These are phyloP conservation scores for Phialophora macrospora DNA, from an alignment of 2,329 filamentous ascomycete genomes.

Conservation along the genomic window DNA sequence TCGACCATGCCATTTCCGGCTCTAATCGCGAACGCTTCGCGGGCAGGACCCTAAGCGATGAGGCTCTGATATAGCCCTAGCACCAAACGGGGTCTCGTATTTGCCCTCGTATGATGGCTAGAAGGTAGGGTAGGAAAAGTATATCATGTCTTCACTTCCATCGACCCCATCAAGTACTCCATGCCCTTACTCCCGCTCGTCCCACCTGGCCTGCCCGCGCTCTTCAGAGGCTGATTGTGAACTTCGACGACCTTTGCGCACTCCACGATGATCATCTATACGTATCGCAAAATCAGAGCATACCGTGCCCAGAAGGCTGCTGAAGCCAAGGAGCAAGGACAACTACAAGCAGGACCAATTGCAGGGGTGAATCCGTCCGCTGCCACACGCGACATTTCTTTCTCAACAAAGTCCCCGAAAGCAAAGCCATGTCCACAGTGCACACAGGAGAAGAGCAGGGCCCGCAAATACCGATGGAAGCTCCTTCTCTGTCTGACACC, in stretches of 20 bases:
- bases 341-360: neutral
- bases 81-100: neutral
- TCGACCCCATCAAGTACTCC: too few relatives aligned
- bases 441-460: conserved; percentile 44
- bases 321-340: conserved; percentile 16
- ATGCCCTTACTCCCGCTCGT: neutral
- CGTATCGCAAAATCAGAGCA: conserved; percentile 30
- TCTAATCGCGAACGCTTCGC: conserved; percentile 2
- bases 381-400: neutral
- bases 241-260: neutral
- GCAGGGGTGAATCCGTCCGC: neutral
- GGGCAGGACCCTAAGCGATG: neutral
- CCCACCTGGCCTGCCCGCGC: too few relatives aligned
- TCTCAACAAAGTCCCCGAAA: conserved; percentile 1
- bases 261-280: conserved; percentile 21
- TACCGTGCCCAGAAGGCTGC: conserved; percentile 26
- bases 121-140: neutral
- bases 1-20: conserved; percentile 7
- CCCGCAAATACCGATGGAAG: conserved; percentile 61
- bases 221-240: neutral
- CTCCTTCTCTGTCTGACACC: conserved; percentile 63
- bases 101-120: neutral
- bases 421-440: conserved; percentile 37
- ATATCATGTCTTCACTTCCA: conserved; percentile 3
- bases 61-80: neutral